Conservation (phyloP, 2,329 filamentous ascomycete species). For the Fusarium ambrosium region DNA sequence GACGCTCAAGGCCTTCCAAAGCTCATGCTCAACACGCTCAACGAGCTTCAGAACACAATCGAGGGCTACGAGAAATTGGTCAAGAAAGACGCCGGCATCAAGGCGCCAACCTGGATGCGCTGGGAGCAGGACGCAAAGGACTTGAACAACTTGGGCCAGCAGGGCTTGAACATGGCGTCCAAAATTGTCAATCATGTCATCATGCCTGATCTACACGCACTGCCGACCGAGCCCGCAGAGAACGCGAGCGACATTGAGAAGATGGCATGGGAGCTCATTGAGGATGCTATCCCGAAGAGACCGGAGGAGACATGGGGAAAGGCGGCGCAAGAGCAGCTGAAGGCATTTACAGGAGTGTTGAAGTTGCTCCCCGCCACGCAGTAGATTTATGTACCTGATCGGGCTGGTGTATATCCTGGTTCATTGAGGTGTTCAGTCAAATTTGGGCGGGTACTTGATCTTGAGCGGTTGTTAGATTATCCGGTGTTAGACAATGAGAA, state of each 20-base stretch:
- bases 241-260: conserved; percentile 47
- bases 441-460: neutral
- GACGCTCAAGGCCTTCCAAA: conserved; percentile 10
- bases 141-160: conserved; percentile 47
- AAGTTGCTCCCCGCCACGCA: conserved; percentile 39
- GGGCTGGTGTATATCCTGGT: neutral
- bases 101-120: conserved; percentile 46
- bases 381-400: neutral
- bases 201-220: conserved; percentile 40
- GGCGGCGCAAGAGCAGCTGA: conserved; percentile 46
- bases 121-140: conserved; percentile 53
- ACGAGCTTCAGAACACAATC: conserved; percentile 37
- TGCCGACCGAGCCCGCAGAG: conserved; percentile 12
- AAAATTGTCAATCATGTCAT: conserved; percentile 45
- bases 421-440: neutral
- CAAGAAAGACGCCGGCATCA: conserved; percentile 31
- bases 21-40: conserved; percentile 28
- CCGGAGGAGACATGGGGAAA: conserved; percentile 51
- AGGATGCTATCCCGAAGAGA: conserved; percentile 38
- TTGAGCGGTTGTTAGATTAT: neutral
- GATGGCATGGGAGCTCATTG: conserved; percentile 53
- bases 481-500: neutral
- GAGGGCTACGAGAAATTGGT: conserved; percentile 44
- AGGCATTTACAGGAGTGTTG: conserved; percentile 41
- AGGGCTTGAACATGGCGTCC: conserved; percentile 42